Evolutionary conservation across 768 basidiomycete species (phyloP).

Genomic region (Auricularia heimuer): DNA sequence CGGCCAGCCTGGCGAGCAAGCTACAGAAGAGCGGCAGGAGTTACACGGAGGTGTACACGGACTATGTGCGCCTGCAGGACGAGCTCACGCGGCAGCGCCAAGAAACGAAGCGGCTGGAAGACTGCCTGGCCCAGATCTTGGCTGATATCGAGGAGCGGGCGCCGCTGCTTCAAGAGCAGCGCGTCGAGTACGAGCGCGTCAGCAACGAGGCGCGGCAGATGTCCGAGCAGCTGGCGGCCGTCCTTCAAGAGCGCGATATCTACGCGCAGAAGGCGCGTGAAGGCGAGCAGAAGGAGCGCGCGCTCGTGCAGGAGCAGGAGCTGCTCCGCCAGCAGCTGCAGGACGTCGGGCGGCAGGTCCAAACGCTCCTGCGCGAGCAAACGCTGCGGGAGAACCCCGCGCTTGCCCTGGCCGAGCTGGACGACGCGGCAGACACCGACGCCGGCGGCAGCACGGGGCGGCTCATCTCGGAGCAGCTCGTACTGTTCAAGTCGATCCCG

Average conservation of each 20-base stretch:
- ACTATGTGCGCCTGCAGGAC: constrained; percentile 79
- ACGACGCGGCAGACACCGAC: constrained; percentile 24
- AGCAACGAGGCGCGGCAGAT: constrained; percentile 73
- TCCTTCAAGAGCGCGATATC: constrained; percentile 66
- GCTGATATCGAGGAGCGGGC: constrained; percentile 93
- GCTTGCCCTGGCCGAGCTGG: constrained; percentile 59
- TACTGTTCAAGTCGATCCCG: constrained; percentile 73
- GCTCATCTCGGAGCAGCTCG: constrained; percentile 81
- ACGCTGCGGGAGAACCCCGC: constrained; percentile 76
- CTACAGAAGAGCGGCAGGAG: constrained; percentile 78
- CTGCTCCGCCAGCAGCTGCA: constrained; percentile 66
- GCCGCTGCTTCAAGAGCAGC: constrained; percentile 83
- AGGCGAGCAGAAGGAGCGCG: constrained; percentile 49
- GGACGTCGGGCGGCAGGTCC: constrained; percentile 80
- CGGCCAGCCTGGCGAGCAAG: constrained; percentile 75
- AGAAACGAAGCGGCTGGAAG: constrained; percentile 80
- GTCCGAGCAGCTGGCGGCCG: constrained; percentile 65
- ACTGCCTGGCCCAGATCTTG: constrained; percentile 67
- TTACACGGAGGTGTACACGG: constrained; percentile 90
- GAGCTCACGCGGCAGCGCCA: constrained; percentile 66
- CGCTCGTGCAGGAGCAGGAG: constrained; percentile 50
- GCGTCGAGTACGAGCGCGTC: constrained; percentile 77
- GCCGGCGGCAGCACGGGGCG: constrained; percentile 51
- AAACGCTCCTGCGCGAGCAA: constrained; percentile 66
- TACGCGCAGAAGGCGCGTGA: constrained; percentile 48